Evolutionary conservation across 768 basidiomycete species (phyloP), one percentile per base, ranked within the genome.

Genomic region (Lentinula detonsa): DNA sequence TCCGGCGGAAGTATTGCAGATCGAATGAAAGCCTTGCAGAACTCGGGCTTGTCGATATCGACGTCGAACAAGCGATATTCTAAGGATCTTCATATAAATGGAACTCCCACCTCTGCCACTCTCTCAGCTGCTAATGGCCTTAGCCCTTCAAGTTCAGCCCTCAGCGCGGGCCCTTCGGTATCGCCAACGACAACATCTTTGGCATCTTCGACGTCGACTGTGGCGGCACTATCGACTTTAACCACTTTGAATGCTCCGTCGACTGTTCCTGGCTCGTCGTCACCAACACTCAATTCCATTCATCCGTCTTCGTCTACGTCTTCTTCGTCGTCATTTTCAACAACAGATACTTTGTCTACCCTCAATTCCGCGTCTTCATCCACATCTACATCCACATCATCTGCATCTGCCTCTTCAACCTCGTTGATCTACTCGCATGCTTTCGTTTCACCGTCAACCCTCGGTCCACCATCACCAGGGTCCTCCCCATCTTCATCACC

Each of bases 1-100:
- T 66, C 81, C 2, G 87, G 85, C n/a, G 85, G 79, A 5, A 86
- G 84, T 54, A 91, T 96, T 61, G 88, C 89, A 28, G 93, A 93
- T 74, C 83, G 94, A 54, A 80, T 94, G 74, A 85, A 81, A 65
- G 85, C 88, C 15, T 73, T 96, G 18, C 81, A 87, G 68, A 85
- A 84, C 62, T 86, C 83, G 51, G 94, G 94, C 1, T 72, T 95
- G 68, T 75, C 80, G 10, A 79, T 86, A 16, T 75, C 80, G 15
- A 72, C 80, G 11, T 90, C 88, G 70, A 43, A 23, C 34, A 61
- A 49, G 21, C 61, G 55, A 11, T 57, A 43, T 21, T 51, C 56
- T 35, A 62, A 56, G 21, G 55, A 56, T 56, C 40, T 45, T n/a
- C 61, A 48, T 54, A 28, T 28, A 2, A 48, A 61, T 9, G 61